These are phyloP conservation scores for Polygonum maritimum DNA, from an alignment of 148 eudicot species.

Conservation along the genomic window DNA sequence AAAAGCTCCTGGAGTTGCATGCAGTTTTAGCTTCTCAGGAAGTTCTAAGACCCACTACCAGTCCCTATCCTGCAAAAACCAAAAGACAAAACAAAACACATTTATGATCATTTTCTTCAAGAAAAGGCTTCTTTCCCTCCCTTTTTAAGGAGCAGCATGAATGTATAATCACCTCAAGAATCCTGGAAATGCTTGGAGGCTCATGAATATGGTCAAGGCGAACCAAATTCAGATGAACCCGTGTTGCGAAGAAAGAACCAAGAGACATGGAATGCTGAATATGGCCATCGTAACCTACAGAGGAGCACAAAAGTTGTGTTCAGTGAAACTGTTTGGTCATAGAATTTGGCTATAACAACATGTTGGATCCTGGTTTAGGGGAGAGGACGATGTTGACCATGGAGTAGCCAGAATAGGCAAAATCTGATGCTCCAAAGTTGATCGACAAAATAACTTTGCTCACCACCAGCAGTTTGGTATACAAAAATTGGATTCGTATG, in stretches of 20 bases:
- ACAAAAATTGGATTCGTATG: too few relatives aligned
- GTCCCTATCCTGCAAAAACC: conserved; percentile 58
- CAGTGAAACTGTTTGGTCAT: neutral
- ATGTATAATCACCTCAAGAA: conserved; percentile 55
- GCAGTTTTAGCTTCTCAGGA: conserved; percentile 35
- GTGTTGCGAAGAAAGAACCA: conserved; percentile 33
- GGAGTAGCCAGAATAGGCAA: conserved; percentile 49
- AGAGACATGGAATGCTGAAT: conserved; percentile 45
- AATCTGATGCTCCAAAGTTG: conserved; percentile 55
- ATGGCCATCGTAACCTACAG: conserved; percentile 57
- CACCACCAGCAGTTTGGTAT: too few relatives aligned
- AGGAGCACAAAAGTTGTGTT: neutral
- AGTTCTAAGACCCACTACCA: conserved; percentile 66
- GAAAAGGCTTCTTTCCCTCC: neutral
- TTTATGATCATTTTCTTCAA: neutral
- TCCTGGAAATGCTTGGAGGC: conserved; percentile 67
- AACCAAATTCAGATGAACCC: conserved; percentile 76
- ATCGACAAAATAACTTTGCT: too few relatives aligned
- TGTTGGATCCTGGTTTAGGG: too few relatives aligned
- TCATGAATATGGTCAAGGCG: conserved; percentile 72
- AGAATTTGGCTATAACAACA: neutral
- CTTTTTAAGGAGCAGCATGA: neutral
- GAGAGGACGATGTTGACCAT: conserved; percentile 30
- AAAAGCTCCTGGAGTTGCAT: neutral
- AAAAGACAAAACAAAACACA: neutral